These are phyloP conservation scores for Nicotiana tomentosiformis DNA, from an alignment of 257 asterid genomes.

Conservation along the genomic window DNA sequence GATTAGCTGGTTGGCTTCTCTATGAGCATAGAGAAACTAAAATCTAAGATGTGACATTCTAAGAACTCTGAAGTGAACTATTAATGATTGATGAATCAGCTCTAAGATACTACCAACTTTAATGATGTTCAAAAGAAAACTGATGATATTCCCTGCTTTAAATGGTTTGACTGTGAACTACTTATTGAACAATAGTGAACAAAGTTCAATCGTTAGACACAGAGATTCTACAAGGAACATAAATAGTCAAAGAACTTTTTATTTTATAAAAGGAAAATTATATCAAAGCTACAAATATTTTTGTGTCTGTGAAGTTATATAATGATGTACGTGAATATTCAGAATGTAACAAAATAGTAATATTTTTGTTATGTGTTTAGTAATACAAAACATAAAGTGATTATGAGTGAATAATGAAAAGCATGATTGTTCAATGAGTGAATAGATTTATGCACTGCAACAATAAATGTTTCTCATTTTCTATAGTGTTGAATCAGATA, in stretches of 20 bases:
- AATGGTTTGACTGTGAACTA: not conserved
- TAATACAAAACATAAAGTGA: no score
- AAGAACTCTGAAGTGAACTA: not conserved
- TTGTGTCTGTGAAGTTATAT: no score
- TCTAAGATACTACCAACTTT: not conserved
- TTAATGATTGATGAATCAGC: not conserved
- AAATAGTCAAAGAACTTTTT: not conserved
- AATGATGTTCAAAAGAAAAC: not conserved
- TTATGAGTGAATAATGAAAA: no score
- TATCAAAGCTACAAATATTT: not conserved
- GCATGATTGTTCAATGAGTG: no score
- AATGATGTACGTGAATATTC: no score
- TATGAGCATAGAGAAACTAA: not conserved
- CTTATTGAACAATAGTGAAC: not conserved
- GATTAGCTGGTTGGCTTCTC: not conserved
- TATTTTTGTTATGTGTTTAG: no score
- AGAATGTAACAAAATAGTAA: no score
- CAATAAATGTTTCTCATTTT: no score
- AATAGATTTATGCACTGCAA: no score
- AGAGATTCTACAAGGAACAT: not conserved
- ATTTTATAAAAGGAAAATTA: not conserved
- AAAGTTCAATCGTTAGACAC: not conserved
- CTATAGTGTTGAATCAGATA: no score
- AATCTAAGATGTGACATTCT: not conserved
- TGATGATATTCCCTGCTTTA: not conserved